Evolutionary conservation across 2,329 filamentous ascomycete species (phyloP), one percentile per base, ranked within the genome.

Genomic region (Byssoonygena ceratinophila): DNA sequence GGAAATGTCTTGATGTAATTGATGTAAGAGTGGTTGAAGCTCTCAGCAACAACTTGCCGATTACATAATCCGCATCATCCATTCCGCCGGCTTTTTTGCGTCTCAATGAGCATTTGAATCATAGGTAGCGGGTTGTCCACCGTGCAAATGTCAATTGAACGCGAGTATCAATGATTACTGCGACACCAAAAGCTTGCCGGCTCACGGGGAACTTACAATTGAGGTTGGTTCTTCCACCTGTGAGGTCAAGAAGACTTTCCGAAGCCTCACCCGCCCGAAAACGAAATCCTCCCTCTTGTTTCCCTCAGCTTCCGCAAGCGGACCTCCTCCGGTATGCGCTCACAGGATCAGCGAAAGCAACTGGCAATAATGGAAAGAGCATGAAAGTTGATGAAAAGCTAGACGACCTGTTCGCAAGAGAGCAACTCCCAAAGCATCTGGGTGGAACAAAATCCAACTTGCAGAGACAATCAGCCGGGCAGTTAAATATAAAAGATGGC

Each of bases 311-410:
- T 51, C 57, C 61, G 36, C 58, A 62, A 20, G 62, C 64, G 18
- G 60, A 68, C 48, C 44, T 68, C 44, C 56, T 68, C 36, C 64
- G 65, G 50, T 69, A 64, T 56, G 58, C 61, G 11, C 44, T 70
- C 32, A 66, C 56, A 7, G 60, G 60, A 25, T 61, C 55, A 20
- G 58, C 56, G 27, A 43, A 54, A 40, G 27, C 51, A 16, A 16
- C 41, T 25, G 23, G 51, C 7, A 44, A 58, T 29, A 16, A 50
- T 3, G 43, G 47, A 3, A 32, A 27, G 14, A 51, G 52, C 11
- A 11, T 47, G 4, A 44, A 52, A 2, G 25, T 60, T 22, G 56
- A 61, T 37, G 25, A 49, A 32, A 44, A 57, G 8, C 45, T 65
- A 16, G 51, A 54, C 12, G 52, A 58, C 4, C 47, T 60, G 4